A percentile compares a stretch with the other conserved stretches of the same genome.
Conservation (phyloP, 371 early-diverging fungal species). For the Mucor plumbeus region DNA sequence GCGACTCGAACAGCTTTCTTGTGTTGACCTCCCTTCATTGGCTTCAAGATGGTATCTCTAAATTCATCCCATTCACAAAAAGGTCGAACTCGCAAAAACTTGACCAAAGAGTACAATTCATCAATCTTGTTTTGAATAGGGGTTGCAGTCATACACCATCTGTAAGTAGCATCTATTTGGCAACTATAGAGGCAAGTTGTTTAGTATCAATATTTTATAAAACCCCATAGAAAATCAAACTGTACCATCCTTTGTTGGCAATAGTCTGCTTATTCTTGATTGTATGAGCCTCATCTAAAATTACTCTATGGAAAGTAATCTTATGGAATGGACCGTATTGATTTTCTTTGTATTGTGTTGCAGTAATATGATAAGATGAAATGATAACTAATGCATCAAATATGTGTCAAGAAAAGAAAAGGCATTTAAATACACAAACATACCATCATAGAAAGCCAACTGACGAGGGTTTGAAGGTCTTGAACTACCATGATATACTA, state of each 20-base stretch:
- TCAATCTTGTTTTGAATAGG: slow-evolving; percentile 88
- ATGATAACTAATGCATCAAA: slow-evolving; percentile 33
- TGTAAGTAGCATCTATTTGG: slow-evolving; percentile 62
- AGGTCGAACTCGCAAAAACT: slow-evolving; percentile 77
- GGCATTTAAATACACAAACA: not conserved
- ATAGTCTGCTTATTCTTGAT: slow-evolving; percentile 79
- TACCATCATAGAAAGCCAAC: slow-evolving; percentile 53
- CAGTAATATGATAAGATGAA: slow-evolving; percentile 41
- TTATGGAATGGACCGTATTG: slow-evolving; percentile 21
- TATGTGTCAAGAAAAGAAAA: not conserved
- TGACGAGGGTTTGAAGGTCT: slow-evolving; percentile 33
- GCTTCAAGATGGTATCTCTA: slow-evolving; percentile 55
- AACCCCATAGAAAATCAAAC: not conserved
- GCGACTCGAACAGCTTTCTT: slow-evolving; percentile 43
- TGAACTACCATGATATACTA: slow-evolving; percentile 60
- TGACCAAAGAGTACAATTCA: slow-evolving; percentile 85
- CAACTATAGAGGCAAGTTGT: slow-evolving; percentile 33
- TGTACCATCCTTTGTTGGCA: slow-evolving; percentile 59
- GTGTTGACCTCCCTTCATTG: slow-evolving; percentile 34
- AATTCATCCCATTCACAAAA: slow-evolving; percentile 63
- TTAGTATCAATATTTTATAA: not conserved
- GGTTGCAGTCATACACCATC: slow-evolving; percentile 84
- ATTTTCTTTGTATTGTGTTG: slow-evolving; percentile 17
- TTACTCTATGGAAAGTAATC: slow-evolving; percentile 54
- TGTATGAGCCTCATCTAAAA: slow-evolving; percentile 91